phyloP scores from a whole-genome alignment of 2,329 filamentous ascomycete species.

The Colletotrichum sojae region DNA sequence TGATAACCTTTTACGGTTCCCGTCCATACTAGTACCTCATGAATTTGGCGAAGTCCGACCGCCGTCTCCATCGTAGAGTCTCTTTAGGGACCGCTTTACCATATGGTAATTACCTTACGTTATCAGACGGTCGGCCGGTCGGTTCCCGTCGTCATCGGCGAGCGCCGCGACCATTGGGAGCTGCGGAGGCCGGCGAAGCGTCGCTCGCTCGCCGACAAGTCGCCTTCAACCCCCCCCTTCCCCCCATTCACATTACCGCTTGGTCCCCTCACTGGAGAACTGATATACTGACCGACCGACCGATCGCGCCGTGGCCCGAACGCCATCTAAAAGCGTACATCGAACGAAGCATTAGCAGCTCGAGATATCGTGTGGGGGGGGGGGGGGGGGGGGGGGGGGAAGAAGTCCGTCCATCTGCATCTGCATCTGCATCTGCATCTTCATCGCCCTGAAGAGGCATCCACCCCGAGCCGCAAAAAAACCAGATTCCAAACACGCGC shows the following conservation, averaged over 20 bases:
- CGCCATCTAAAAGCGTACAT: background rate
- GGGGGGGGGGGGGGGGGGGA: background rate
- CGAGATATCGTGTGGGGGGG: background rate
- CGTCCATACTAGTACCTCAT: background rate
- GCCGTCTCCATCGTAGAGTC: constrained; percentile 17
- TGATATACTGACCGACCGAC: background rate
- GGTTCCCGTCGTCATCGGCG: constrained; percentile 21
- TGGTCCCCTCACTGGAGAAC: background rate
- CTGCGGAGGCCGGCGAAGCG: constrained; percentile 34
- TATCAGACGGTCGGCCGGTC: constrained; percentile 15
- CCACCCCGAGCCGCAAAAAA: constrained; percentile 15
- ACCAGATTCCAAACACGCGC: constrained; percentile 21
- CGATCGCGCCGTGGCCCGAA: constrained; percentile 6
- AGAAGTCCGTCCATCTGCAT: background rate
- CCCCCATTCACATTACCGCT: constrained; percentile 11
- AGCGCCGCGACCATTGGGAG: constrained; percentile 20
- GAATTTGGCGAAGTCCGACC: constrained; percentile 8
- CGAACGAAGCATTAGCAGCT: background rate
- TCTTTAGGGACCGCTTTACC: background rate
- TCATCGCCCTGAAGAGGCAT: background rate
- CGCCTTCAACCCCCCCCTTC: too few relatives aligned
- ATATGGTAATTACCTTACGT: constrained; percentile 15
- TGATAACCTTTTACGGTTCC: background rate
- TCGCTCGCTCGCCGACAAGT: background rate
- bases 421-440: background rate